Base-by-base conservation (phyloP, 2,329 filamentous ascomycete genomes). In the Talaromyces islandicus region DNA sequence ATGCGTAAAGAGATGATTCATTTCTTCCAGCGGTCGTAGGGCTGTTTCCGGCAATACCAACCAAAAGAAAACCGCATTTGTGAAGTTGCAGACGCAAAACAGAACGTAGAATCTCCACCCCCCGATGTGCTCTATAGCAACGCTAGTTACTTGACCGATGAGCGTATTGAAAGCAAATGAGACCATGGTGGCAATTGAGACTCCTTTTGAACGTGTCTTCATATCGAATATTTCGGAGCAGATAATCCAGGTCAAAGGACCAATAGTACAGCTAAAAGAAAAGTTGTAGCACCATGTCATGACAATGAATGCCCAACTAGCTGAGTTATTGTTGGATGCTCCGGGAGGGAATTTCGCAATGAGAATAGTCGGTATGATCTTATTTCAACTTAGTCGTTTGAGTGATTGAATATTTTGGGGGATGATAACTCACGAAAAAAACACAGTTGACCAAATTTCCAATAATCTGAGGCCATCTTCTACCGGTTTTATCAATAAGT, bases 221-320 rank as follows among this genome's bases (percentile, higher is more conserved):
- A 87, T 92, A 73, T 92, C 89, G 74, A 92, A 92, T 46, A 91
- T 88, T 70, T 91, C 88, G 55, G 88, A 86, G 0, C 73, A 75
- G 35, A 80, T 78, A 58, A 84, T 83, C 81, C 82, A 85, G 21
- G 82, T 80, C 1, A 91, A 75, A 0, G 89, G 88, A 24, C 89
- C 89, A 61, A 87, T 89, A 2, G 87, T 88, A 35, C 82, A 81
- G 3, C 82, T 87, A 79, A 91, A 92, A 48, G 81, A 87, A 77
- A 91, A 88, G 75, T 92, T 92, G 80, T 90, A 92, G 1, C 90
- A 71, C 89, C 89, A 92, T 1, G 89, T 92, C 66, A 86, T 82
- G 59, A 84, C 79, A 63, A 92, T 92, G 73, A 92, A 93, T 1
- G 85, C 88, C 87, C 88, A 90, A 7, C 81, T 80, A 0, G 87